Conservation (phyloP, 257 asterid genomes). For the Jacaranda copaia region DNA sequence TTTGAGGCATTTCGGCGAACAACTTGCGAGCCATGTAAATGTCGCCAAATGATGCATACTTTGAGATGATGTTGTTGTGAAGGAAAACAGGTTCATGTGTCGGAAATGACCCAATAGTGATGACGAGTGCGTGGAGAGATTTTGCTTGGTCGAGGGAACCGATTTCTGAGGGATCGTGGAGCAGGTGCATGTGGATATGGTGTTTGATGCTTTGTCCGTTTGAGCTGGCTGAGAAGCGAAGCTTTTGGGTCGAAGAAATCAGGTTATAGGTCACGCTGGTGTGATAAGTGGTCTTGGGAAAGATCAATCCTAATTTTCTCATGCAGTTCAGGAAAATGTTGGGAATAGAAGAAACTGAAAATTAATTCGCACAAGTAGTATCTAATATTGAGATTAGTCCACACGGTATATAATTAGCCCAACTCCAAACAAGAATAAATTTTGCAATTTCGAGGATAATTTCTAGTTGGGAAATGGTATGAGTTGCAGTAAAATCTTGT, state of each 20-base stretch:
- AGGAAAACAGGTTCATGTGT: constrained; percentile 57
- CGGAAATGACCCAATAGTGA: constrained; percentile 54
- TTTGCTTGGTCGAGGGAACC: constrained; percentile 52
- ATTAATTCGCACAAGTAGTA: neutral
- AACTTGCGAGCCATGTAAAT: constrained; percentile 48
- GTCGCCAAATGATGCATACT: constrained; percentile 51
- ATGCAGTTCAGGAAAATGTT: constrained; percentile 42
- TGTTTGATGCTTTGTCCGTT: constrained; percentile 48
- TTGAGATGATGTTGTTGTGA: constrained; percentile 52
- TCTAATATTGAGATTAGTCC: neutral
- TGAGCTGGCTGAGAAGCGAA: constrained; percentile 36
- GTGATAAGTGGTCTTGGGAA: constrained; percentile 26
- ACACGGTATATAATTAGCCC: no score
- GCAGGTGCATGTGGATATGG: constrained; percentile 44
- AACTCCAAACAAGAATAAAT: no score
- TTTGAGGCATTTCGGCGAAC: constrained; percentile 71
- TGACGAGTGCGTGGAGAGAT: constrained; percentile 68
- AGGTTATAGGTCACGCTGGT: constrained; percentile 13
- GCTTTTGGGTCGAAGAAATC: constrained; percentile 36
- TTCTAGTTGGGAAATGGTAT: no score
- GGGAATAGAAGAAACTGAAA: neutral
- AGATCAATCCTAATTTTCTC: constrained; percentile 44
- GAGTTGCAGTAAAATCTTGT: no score
- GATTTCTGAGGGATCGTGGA: constrained; percentile 56
- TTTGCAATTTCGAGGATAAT: no score